Percentiles rank a stretch among this genome's conserved stretches.
phyloP scores from a whole-genome alignment of 345 rosid genomes.

The Lumnitzera littorea region DNA sequence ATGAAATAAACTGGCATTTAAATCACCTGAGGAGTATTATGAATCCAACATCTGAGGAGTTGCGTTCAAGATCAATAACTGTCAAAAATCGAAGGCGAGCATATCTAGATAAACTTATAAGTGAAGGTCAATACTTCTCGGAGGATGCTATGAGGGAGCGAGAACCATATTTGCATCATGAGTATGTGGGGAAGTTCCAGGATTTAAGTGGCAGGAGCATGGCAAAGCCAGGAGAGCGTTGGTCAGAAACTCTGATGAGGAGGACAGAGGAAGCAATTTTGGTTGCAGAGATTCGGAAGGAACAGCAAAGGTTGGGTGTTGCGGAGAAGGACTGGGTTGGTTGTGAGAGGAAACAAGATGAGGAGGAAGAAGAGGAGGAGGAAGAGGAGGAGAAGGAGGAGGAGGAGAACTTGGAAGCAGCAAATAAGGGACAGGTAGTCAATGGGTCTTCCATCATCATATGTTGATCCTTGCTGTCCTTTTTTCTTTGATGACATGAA shows the following conservation, averaged over 20 bases:
- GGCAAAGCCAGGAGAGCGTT: constrained; percentile 94
- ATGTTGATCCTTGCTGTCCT: not conserved
- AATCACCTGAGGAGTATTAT: constrained; percentile 59
- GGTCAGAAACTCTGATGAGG: constrained; percentile 95
- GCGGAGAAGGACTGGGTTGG: constrained; percentile 82
- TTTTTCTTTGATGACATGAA: not conserved
- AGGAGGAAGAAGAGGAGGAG: constrained; percentile 41
- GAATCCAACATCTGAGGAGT: constrained; percentile 58
- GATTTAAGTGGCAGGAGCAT: constrained; percentile 62
- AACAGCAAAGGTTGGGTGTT: constrained; percentile 84
- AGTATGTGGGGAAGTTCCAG: constrained; percentile 94
- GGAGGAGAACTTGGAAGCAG: constrained; percentile 22
- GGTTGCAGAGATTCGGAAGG: constrained; percentile 72
- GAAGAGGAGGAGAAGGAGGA: constrained; percentile 53
- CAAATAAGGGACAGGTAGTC: constrained; percentile 14
- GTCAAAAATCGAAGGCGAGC: constrained; percentile 87
- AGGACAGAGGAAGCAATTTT: constrained; percentile 71
- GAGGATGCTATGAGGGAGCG: constrained; percentile 98
- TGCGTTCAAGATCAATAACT: constrained; percentile 49
- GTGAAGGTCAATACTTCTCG: constrained; percentile 71
- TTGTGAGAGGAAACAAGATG: constrained; percentile 30
- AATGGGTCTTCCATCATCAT: constrained; percentile 7
- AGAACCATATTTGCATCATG: constrained; percentile 92
- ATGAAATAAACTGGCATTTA: constrained; percentile 81
- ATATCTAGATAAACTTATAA: constrained; percentile 51